Conservation (phyloP, 805 yeast species). For the Candida oleophila region DNA sequence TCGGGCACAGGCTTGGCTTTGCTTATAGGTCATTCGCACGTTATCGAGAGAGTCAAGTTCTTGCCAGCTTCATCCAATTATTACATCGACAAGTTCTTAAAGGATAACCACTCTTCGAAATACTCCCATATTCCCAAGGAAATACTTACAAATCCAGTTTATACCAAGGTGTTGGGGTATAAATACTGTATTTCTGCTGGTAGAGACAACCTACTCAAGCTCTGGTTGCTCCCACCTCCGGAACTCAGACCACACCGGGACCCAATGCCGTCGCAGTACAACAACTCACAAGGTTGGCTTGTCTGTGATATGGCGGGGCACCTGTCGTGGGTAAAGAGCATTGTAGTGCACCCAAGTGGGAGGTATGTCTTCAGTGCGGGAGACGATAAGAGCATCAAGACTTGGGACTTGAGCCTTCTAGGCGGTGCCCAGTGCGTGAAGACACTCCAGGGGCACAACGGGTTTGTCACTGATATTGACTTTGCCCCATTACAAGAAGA, state of each 20-base stretch:
- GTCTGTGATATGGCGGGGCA: constrained; percentile 68
- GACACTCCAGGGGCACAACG: constrained; percentile 64
- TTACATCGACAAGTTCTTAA: constrained; percentile 47
- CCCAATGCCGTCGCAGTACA: constrained; percentile 50
- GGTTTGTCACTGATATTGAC: constrained; percentile 64
- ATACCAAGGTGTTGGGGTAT: constrained; percentile 45
- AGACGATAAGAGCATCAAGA: constrained; percentile 73
- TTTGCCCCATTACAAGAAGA: constrained; percentile 46
- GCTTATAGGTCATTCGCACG: constrained; percentile 79
- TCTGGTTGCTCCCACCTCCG: constrained; percentile 80
- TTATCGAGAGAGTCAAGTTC: constrained; percentile 69
- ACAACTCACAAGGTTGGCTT: constrained; percentile 60
- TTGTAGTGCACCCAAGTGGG: constrained; percentile 75
- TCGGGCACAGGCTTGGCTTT: constrained; percentile 68
- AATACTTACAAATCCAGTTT: constrained; percentile 24
- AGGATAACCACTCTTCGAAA: constrained; percentile 23
- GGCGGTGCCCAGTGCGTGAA: constrained; percentile 45
- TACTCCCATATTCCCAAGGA: constrained; percentile 34
- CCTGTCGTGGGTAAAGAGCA: constrained; percentile 78
- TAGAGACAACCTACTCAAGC: constrained; percentile 68
- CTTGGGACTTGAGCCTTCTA: constrained; percentile 67
- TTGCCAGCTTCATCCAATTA: constrained; percentile 54
- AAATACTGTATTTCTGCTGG: constrained; percentile 78
- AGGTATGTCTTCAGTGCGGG: constrained; percentile 65
- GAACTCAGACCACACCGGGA: constrained; percentile 50